phyloP scores from a whole-genome alignment of 768 basidiomycete species.

The Kwoniella dendrophila region DNA sequence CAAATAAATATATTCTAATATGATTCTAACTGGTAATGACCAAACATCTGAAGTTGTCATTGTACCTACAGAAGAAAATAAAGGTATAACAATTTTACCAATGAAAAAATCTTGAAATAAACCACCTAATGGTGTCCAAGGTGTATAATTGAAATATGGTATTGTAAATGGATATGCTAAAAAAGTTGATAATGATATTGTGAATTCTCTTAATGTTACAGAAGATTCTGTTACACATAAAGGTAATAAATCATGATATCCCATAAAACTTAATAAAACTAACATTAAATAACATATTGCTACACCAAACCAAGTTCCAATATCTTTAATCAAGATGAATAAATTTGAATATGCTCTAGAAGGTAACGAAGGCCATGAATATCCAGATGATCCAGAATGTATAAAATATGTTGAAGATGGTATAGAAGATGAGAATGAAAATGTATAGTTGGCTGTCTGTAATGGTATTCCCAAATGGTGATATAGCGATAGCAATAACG shows the following conservation, averaged over 20 bases:
- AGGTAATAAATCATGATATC: conserved; percentile 49
- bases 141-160: conserved; percentile 58
- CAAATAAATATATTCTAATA: conserved; percentile 73
- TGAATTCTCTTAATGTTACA: conserved; percentile 59
- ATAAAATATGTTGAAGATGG: conserved; percentile 62
- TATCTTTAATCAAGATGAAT: conserved; percentile 13
- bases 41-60: conserved; percentile 64
- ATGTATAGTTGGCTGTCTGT: conserved; percentile 65
- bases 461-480: conserved; percentile 65
- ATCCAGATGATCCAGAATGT: conserved; percentile 66
- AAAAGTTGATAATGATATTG: conserved; percentile 8
- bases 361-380: conserved; percentile 61
- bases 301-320: conserved; percentile 56
- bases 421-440: conserved; percentile 62
- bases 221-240: conserved; percentile 58
- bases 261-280: conserved; percentile 39
- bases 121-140: conserved; percentile 60
- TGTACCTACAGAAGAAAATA: conserved; percentile 76
- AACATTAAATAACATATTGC: conserved; percentile 58
- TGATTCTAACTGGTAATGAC: conserved; percentile 66
- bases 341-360: conserved; percentile 18
- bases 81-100: conserved; percentile 63
- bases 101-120: conserved; percentile 61
- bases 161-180: conserved; percentile 37
- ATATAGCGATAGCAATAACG: conserved; percentile 70